Evolutionary conservation across 345 rosid species (phyloP), one percentile per base, ranked within the genome.

Genomic region (Atalantia buxifolia): DNA sequence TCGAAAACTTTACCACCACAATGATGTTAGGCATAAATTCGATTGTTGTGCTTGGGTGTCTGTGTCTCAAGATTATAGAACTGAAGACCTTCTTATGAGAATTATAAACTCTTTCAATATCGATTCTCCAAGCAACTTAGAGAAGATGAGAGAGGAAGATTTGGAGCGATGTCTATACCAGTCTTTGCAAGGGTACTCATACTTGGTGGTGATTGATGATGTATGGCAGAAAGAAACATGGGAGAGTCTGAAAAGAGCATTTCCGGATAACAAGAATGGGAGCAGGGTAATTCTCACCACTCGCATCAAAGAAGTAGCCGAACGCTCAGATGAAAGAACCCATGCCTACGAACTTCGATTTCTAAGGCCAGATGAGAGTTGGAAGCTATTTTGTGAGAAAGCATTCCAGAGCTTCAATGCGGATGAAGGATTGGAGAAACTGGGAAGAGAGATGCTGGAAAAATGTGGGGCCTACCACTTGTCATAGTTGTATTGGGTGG

Each of bases 61-160:
- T 55, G 82, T 82, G 30, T 78, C 77, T 0, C 79, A 82, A 42
- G 74, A 75, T 8, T 82, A 70, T 53, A 75, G 55, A 0, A 40
- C 63, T 6, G 16, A 72, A 78, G 82, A 82, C 42, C 66, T 78
- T 13, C 66, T 82, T 24, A 4, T 12, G 9, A 68, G 71, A 22
- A 40, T 68, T 2, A 68, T 68, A 38, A 42, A 12, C 5, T 68
- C 71, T 21, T 68, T 68, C 55, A 1, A 24, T 12, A 21, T 67
- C 30, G 14, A 18, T 22, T 2, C 18, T n/a, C 8, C 70, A 22
- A 12, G 22, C 14, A 22, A 66, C 27, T 6, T 35, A 0, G 30
- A n/a, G 19, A 67, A 9, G 53, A 38, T 18, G 19, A 38, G 6
- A 7, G 71, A 36, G 0, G 71, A 68, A 40, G 53, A 38, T n/a